Percentiles rank a stretch among this genome's conserved stretches.
These are phyloP conservation scores for Carex myosuroides DNA, from an alignment of 176 grass and related monocot genomes.

Conservation along the genomic window DNA sequence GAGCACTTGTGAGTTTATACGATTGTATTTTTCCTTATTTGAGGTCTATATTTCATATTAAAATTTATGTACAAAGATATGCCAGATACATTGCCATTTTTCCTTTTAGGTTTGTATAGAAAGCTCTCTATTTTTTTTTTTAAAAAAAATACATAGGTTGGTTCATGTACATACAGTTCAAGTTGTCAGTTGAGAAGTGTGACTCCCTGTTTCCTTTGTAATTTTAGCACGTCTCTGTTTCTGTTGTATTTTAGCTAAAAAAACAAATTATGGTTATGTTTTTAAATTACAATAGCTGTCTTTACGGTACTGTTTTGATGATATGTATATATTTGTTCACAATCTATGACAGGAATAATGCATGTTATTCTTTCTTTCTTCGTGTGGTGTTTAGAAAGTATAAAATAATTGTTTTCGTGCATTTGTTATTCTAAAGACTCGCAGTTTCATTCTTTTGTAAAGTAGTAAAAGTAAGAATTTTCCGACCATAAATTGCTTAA, in stretches of 20 bases:
- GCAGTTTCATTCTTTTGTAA: too few species aligned
- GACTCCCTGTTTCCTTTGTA: neutral
- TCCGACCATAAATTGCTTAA: too few species aligned
- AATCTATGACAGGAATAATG: neutral
- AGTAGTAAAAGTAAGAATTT: too few species aligned
- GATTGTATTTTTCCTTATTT: neutral
- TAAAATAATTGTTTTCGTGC: neutral
- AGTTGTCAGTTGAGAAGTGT: constrained; percentile 13
- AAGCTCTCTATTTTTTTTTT: neutral
- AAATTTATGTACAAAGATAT: neutral
- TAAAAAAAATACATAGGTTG: neutral
- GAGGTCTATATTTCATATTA: neutral
- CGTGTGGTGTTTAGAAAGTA: neutral
- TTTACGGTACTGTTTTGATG: neutral
- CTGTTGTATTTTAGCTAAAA: neutral
- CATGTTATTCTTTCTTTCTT: too few species aligned
- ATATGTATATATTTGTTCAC: neutral
- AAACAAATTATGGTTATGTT: neutral
- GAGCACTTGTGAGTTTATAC: neutral
- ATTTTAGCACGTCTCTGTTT: neutral
- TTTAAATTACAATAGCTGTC: neutral
- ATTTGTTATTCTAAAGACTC: too few species aligned
- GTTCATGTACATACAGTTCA: neutral
- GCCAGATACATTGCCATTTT: neutral
- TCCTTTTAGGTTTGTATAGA: neutral